Conservation (phyloP, 495 filamentous ascomycete species). For the Stereocaulon alpinum region DNA sequence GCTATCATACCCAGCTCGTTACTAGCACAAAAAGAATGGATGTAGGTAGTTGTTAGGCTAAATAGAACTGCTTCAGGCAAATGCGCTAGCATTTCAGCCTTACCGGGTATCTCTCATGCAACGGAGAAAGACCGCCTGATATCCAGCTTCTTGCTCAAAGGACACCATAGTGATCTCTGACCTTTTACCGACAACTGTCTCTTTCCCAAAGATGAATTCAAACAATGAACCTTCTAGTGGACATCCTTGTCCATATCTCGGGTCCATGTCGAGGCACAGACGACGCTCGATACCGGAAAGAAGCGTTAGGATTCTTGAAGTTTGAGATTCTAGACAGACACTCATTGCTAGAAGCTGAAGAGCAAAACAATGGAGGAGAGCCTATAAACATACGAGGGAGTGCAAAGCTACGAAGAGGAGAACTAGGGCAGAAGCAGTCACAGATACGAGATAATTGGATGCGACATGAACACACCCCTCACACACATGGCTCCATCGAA, state of each 20-base stretch:
- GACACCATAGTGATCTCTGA: background rate
- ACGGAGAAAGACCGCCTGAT: too few species aligned
- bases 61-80: too few species aligned
- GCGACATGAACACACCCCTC: background rate
- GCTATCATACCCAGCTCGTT: too few species aligned
- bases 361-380: background rate
- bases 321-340: slow-evolving; percentile 39
- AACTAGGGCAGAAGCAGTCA: background rate
- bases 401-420: background rate
- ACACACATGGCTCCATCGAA: background rate
- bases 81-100: too few species aligned
- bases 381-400: background rate
- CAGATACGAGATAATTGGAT: background rate
- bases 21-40: too few species aligned
- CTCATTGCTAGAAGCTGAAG: slow-evolving; percentile 9
- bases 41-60: too few species aligned
- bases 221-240: slow-evolving; percentile 23
- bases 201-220: slow-evolving; percentile 16
- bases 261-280: slow-evolving; percentile 51
- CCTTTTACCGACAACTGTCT: too few species aligned
- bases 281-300: slow-evolving; percentile 52
- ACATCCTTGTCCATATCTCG: slow-evolving; percentile 61
- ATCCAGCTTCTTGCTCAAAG: too few species aligned
- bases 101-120: too few species aligned
- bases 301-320: slow-evolving; percentile 49